Percentiles rank a stretch among this genome's conserved stretches.
Evolutionary conservation across 2,329 filamentous ascomycete species (phyloP).

Genomic region (Alternaria postmessia): DNA sequence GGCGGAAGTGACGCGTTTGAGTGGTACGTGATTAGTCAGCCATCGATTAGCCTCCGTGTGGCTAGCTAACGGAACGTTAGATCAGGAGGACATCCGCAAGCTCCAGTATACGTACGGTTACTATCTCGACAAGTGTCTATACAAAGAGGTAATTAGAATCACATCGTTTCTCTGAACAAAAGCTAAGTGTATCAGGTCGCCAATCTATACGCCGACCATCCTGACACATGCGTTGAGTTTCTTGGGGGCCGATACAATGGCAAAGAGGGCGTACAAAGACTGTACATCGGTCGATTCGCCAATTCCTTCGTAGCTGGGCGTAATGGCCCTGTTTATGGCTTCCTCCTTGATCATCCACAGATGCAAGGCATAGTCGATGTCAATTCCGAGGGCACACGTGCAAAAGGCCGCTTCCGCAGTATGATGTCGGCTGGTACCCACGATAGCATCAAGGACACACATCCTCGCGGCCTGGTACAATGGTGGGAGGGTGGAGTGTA

Average conservation of each 20-base stretch:
- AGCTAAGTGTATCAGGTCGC: constrained; percentile 32
- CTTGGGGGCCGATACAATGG: constrained; percentile 63
- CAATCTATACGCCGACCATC: constrained; percentile 61
- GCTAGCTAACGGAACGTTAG: constrained; percentile 40
- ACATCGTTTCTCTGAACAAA: no score
- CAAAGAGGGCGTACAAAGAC: constrained; percentile 60
- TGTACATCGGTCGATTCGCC: constrained; percentile 63
- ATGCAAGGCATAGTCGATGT: constrained; percentile 66
- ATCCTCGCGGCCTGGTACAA: constrained; percentile 62
- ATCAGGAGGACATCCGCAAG: constrained; percentile 64
- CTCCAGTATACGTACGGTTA: constrained; percentile 67
- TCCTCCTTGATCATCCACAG: constrained; percentile 66
- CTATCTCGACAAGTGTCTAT: constrained; percentile 67
- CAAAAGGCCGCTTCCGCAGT: constrained; percentile 62
- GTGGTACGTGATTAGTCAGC: constrained; percentile 27
- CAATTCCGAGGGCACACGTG: constrained; percentile 56
- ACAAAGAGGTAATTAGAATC: constrained; percentile 57
- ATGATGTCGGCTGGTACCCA: constrained; percentile 66
- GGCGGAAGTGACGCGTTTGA: constrained; percentile 39
- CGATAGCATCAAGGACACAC: constrained; percentile 58
- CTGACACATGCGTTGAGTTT: constrained; percentile 65
- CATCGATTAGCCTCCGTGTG: background rate
- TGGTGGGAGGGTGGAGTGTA: constrained; percentile 68
- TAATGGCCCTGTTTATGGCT: constrained; percentile 65
- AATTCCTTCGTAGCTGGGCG: constrained; percentile 61